Percentiles rank a stretch among this genome's conserved stretches.
Conservation (phyloP, 2,329 filamentous ascomycete genomes). For the Aotearoamyces nothofagi region DNA sequence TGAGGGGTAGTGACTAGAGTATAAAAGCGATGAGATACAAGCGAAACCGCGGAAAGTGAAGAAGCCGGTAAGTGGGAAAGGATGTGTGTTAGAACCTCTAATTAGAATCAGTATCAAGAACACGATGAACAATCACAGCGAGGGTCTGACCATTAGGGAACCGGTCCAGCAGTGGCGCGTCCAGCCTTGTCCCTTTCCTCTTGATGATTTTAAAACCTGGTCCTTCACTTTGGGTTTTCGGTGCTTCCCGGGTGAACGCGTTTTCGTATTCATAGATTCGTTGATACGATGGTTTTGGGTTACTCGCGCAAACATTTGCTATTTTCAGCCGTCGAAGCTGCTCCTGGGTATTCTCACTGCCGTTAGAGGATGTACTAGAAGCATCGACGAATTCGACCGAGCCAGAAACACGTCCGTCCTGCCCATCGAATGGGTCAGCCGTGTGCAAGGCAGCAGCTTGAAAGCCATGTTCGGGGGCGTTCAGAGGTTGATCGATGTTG, state of each 20-base stretch:
- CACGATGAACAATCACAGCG: not conserved
- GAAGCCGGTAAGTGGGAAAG: constrained; percentile 79
- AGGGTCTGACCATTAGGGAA: constrained; percentile 52
- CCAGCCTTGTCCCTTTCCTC: constrained; percentile 12
- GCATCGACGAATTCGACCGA: constrained; percentile 33
- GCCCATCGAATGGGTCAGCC: constrained; percentile 21
- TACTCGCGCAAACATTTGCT: constrained; percentile 13
- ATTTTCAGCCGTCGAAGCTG: constrained; percentile 37
- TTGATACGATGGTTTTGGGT: constrained; percentile 21
- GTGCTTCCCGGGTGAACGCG: constrained; percentile 31
- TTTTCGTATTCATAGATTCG: constrained; percentile 47
- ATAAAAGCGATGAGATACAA: constrained; percentile 82
- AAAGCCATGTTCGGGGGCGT: constrained; percentile 41
- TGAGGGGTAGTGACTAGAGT: constrained; percentile 77
- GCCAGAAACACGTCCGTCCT: constrained; percentile 10
- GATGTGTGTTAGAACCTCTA: constrained; percentile 86
- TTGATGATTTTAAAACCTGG: constrained; percentile 41
- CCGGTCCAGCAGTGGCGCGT: constrained; percentile 21
- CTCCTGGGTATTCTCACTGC: too few species aligned
- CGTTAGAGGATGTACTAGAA: too few species aligned
- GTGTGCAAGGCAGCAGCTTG: constrained; percentile 26
- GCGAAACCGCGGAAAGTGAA: constrained; percentile 65
- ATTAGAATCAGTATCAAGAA: constrained; percentile 11
- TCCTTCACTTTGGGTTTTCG: constrained; percentile 25
- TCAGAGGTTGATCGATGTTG: constrained; percentile 18